Evolutionary conservation across 768 basidiomycete genomes (phyloP), one percentile per base, ranked within the genome.

Genomic region (Tubosaeta brunneosetosa): DNA sequence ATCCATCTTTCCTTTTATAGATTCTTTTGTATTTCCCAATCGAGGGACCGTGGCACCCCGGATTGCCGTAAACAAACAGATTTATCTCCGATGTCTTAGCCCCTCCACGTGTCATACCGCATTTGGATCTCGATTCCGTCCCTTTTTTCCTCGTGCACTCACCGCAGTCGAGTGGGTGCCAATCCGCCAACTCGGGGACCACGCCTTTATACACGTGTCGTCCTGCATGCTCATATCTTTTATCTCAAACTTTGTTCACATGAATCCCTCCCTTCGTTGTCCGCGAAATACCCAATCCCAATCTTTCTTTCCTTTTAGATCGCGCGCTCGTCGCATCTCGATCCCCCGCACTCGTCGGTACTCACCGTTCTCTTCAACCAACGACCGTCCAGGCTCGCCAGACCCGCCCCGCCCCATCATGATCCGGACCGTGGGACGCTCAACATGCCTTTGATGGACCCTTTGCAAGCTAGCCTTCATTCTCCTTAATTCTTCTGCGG

Each of bases 11-110:
- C 62, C 51, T 51, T 55, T 53, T 55, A 41, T 2, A 3, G 45
- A 25, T 17, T 41, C 50, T 55, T 41, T 64, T 55, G 53, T 61
- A 45, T 43, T 55, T 61, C 54, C 63, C 25, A 3, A 53, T 58
- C 47, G 53, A 38, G 62, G 5, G 26, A 55, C 43, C 62, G 63
- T 63, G 62, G 63, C 63, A 65, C 62, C 62, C 62, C 62, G 63
- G 63, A 63, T 63, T 65, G 55, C 62, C 61, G 50, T 64, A 63
- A 63, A 47, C 3, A 26, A 47, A 19, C 44, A 65, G 63, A 65
- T 63, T 62, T 65, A 63, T 63, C 62, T 59, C 62, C 62, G 62
- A 65, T 63, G 25, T 12, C 37, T 32, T 26, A 32, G 27, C 47
- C 46, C 43, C 2, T 25, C 63, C 62, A 65, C 62, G 60, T 65